Percentiles rank a stretch among this genome's conserved stretches.
phyloP scores from a whole-genome alignment of 345 rosid genomes.

The Angophora floribunda region DNA sequence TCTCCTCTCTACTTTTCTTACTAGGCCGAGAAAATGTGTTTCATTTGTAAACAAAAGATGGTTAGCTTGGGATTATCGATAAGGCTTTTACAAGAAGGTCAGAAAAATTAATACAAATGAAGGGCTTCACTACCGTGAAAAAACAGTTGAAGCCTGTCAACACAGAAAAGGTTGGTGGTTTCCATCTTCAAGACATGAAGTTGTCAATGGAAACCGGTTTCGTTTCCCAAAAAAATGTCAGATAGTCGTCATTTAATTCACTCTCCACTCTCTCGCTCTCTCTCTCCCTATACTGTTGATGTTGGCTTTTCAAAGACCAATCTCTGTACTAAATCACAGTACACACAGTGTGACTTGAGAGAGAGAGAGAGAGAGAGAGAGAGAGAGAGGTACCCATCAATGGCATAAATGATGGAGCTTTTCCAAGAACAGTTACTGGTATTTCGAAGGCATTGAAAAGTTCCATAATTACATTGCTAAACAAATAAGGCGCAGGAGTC shows the following conservation, averaged over 20 bases:
- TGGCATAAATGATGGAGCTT: neutral
- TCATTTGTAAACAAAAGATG: neutral
- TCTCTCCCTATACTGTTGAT: neutral
- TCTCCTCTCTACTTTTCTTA: neutral
- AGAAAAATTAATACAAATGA: neutral
- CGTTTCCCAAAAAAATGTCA: slow-evolving; percentile 1
- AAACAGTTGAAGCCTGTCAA: neutral
- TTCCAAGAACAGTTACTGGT: neutral
- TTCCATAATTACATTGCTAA: neutral
- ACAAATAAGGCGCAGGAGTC: neutral
- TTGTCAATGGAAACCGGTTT: neutral
- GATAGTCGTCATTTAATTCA: slow-evolving; percentile 2
- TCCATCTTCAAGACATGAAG: neutral
- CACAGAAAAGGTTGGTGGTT: neutral
- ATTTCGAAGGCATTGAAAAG: neutral
- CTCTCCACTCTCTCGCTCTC: neutral
- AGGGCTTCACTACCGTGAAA: neutral
- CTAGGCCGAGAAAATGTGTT: neutral
- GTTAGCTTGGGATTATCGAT: neutral
- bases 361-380: neutral
- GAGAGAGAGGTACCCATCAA: neutral
- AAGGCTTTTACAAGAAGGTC: neutral
- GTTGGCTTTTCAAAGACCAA: slow-evolving; percentile 8
- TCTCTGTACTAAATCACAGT: neutral
- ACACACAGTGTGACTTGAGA: neutral